Evolutionary conservation across 768 basidiomycete genomes (phyloP).

Genomic region (Ramaria rubella): DNA sequence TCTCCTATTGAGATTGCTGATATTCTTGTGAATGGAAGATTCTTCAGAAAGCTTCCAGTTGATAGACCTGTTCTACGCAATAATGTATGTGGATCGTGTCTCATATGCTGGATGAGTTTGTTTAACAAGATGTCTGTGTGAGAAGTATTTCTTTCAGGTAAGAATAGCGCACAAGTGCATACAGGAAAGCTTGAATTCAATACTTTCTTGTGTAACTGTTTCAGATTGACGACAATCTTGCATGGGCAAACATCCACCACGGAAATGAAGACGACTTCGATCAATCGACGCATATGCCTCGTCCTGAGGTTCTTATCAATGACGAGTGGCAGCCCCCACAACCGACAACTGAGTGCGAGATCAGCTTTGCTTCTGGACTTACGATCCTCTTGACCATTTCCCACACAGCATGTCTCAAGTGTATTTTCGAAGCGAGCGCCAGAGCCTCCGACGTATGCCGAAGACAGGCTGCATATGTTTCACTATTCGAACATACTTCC

Average conservation of each 20-base stretch:
- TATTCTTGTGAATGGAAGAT: constrained; percentile 22
- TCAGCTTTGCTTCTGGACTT: background rate
- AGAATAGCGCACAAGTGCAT: background rate
- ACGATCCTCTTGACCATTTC: background rate
- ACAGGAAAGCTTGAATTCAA: background rate
- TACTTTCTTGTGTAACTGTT: background rate
- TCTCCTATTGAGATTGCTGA: background rate
- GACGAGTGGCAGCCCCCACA: constrained; percentile 8
- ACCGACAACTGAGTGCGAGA: constrained; percentile 4
- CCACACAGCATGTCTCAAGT: constrained; percentile 7
- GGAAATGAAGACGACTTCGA: constrained; percentile 46
- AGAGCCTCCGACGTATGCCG: constrained; percentile 59
- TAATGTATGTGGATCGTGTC: constrained; percentile 32
- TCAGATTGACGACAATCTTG: constrained; percentile 9
- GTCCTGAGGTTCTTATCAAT: background rate
- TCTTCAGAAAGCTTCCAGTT: constrained; percentile 58
- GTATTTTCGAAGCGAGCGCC: constrained; percentile 52
- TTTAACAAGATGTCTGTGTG: background rate
- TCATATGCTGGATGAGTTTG: background rate
- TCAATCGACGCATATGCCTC: constrained; percentile 14
- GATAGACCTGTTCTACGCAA: constrained; percentile 67
- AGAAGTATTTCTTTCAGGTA: constrained; percentile 15
- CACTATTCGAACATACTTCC: constrained; percentile 61
- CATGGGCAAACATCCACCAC: constrained; percentile 16
- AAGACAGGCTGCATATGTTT: constrained; percentile 60